Base-by-base conservation (phyloP, 2,329 filamentous ascomycete genomes). In the Colletotrichum simmondsii region DNA sequence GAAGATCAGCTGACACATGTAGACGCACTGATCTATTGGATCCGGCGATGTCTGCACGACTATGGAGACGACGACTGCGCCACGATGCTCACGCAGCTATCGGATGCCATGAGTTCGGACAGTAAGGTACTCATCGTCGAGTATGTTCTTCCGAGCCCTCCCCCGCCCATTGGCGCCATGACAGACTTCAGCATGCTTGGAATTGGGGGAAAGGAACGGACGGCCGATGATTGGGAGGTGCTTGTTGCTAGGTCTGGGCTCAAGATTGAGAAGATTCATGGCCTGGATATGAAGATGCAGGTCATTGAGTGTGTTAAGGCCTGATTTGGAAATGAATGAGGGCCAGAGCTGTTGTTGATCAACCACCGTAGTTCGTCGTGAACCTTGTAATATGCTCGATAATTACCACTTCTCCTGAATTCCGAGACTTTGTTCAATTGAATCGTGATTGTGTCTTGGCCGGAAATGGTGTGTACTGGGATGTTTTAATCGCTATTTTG, bases 11-110 rank as follows among this genome's bases (percentile, higher is more conserved):
- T 71, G 35, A 68, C 49, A 28, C 19, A 58, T 26, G 3, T 26
- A 83, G 82, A 79, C 5, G 82, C 83, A 19, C 68, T 80, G 28
- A 74, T 82, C 14, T 84, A 84, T 75, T 81, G 78, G 75, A 81
- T 81, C 67, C 78, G 78, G 63, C 79, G 80, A 7, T 81, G 80
- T 56, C 78, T 85, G 1, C 83, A 85, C 69, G 80, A 84, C 67
- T 84, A 83, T 69, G 74, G 78, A 26, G 81, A 83, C 64, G 76
- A 78, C 2, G 78, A 78, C 16, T 79, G 77, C 30, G 77, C 79
- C 1, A 63, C 75, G 26, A 83, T 84, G 1, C 75, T 84, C 6
- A 64, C 75, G 54, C 77, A 76, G 3, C 61, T 83, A 4, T 68
- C 75, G 3, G 73, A 74, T 4, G 80, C 81, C 10, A 78, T 83